Evolutionary conservation across 352 stramenopile genomes (phyloP).

Genomic region (Salisapilia sapeloensis): DNA sequence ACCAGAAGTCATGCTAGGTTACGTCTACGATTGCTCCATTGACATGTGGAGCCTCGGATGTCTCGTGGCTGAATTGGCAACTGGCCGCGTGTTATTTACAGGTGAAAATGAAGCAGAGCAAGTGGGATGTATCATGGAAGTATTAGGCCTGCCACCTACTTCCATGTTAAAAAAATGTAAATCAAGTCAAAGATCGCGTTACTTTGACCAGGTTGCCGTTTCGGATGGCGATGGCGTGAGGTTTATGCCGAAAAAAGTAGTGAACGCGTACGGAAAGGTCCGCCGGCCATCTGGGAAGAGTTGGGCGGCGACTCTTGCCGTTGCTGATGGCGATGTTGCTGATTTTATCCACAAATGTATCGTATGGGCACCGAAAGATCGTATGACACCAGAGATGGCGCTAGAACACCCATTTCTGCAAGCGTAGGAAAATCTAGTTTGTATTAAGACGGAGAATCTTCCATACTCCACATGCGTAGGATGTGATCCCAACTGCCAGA

Average conservation of each 20-base stretch:
- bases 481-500: conserved; percentile 48
- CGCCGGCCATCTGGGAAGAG: conserved; percentile 17
- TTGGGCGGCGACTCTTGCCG: conserved; percentile 17
- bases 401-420: conserved; percentile 32
- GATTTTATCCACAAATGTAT: conserved; percentile 49
- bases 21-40: conserved; percentile 58
- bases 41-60: conserved; percentile 86
- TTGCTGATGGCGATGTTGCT: conserved; percentile 32
- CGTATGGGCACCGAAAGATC: conserved; percentile 35
- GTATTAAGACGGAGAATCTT: conserved; percentile 7
- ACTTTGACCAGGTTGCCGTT: background rate
- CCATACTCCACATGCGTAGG: conserved; percentile 23
- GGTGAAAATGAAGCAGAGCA: conserved; percentile 74
- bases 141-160: conserved; percentile 28
- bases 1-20: conserved; percentile 93
- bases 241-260: conserved; percentile 25
- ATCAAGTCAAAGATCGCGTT: conserved; percentile 8
- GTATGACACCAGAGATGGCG: conserved; percentile 34
- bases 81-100: conserved; percentile 69
- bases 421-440: background rate
- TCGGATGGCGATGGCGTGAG: background rate
- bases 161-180: conserved; percentile 32
- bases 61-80: conserved; percentile 71
- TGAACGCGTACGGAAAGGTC: conserved; percentile 42
- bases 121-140: conserved; percentile 76